A percentile compares a stretch with the other conserved stretches of the same genome.
phyloP scores from a whole-genome alignment of 2,329 filamentous ascomycete genomes.

The Lasiodiplodia sp. region DNA sequence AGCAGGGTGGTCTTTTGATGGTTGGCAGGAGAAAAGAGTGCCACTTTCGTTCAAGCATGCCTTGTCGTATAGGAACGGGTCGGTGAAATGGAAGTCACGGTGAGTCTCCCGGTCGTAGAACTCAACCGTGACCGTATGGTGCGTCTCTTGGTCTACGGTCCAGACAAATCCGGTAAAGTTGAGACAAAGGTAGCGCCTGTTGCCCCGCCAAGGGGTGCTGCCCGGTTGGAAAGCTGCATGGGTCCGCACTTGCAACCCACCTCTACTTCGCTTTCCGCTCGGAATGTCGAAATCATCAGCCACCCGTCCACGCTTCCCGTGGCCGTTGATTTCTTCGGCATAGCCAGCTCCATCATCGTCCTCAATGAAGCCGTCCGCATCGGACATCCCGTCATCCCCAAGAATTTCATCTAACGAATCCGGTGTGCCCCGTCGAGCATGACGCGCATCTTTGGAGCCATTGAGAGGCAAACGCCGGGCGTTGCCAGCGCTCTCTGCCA shows the following conservation, averaged over 20 bases:
- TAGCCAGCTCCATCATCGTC: slow-evolving; percentile 97
- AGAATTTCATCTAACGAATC: slow-evolving; percentile 87
- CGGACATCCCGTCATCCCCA: slow-evolving; percentile 64
- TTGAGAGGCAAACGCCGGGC: slow-evolving; percentile 59
- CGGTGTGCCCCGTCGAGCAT: slow-evolving; percentile 67
- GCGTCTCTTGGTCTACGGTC: slow-evolving; percentile 93
- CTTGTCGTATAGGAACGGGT: slow-evolving; percentile 95
- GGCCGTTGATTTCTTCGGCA: slow-evolving; percentile 65
- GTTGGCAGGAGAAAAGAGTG: slow-evolving; percentile 82
- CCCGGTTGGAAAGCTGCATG: slow-evolving; percentile 92
- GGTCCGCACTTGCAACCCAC: slow-evolving; percentile 67
- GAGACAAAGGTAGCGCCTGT: slow-evolving; percentile 89
- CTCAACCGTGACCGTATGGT: slow-evolving; percentile 90
- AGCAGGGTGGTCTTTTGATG: slow-evolving; percentile 68
- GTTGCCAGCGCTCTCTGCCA: slow-evolving; percentile 74
- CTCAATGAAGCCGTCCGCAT: slow-evolving; percentile 82
- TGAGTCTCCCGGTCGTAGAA: slow-evolving; percentile 96
- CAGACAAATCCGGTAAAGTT: slow-evolving; percentile 95
- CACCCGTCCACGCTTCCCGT: slow-evolving; percentile 67
- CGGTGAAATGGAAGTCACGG: slow-evolving; percentile 96
- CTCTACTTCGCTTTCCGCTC: slow-evolving; percentile 59
- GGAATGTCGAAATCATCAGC: slow-evolving; percentile 50
- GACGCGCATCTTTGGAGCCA: slow-evolving; percentile 60
- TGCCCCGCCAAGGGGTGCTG: slow-evolving; percentile 93
- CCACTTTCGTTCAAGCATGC: slow-evolving; percentile 88